Evolutionary conservation across 805 yeast species (phyloP).

Genomic region (Ogataea pignaliae): DNA sequence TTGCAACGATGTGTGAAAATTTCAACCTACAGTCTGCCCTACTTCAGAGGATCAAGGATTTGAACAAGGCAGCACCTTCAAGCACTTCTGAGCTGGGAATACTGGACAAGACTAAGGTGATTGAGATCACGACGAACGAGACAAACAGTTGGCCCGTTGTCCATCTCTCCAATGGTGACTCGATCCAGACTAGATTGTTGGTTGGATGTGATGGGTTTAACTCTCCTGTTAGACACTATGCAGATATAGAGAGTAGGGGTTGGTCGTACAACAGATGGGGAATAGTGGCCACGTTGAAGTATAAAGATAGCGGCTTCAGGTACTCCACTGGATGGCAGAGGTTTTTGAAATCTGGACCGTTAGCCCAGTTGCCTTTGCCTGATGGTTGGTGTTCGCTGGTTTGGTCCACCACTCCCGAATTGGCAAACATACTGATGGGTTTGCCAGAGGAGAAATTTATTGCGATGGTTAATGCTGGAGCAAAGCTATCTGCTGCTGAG

Average conservation of each 20-base stretch:
- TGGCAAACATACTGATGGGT: slow-evolving; percentile 57
- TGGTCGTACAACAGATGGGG: slow-evolving; percentile 90
- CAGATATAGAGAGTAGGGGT: slow-evolving; percentile 82
- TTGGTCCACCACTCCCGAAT: slow-evolving; percentile 83
- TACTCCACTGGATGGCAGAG: slow-evolving; percentile 83
- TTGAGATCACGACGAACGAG: slow-evolving; percentile 40
- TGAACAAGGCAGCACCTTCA: slow-evolving; percentile 21
- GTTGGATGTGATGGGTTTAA: slow-evolving; percentile 96
- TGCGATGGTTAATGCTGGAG: slow-evolving; percentile 77
- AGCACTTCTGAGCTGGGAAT: slow-evolving; percentile 33
- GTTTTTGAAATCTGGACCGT: slow-evolving; percentile 85
- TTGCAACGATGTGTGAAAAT: slow-evolving; percentile 87
- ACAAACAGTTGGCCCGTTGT: slow-evolving; percentile 72
- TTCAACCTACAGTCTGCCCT: slow-evolving; percentile 77
- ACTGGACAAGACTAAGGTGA: slow-evolving; percentile 65
- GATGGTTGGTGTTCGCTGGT: slow-evolving; percentile 85
- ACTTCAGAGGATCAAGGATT: slow-evolving; percentile 46
- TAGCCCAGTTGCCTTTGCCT: slow-evolving; percentile 88
- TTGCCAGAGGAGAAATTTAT: slow-evolving; percentile 61
- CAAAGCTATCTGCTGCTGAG: slow-evolving; percentile 74
- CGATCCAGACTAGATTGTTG: slow-evolving; percentile 63
- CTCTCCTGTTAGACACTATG: slow-evolving; percentile 82
- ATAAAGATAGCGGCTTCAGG: slow-evolving; percentile 67
- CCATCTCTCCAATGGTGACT: slow-evolving; percentile 58
- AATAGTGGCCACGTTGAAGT: slow-evolving; percentile 82